Conservation (phyloP, 2,329 filamentous ascomycete species). For the Penicillium sp. region DNA sequence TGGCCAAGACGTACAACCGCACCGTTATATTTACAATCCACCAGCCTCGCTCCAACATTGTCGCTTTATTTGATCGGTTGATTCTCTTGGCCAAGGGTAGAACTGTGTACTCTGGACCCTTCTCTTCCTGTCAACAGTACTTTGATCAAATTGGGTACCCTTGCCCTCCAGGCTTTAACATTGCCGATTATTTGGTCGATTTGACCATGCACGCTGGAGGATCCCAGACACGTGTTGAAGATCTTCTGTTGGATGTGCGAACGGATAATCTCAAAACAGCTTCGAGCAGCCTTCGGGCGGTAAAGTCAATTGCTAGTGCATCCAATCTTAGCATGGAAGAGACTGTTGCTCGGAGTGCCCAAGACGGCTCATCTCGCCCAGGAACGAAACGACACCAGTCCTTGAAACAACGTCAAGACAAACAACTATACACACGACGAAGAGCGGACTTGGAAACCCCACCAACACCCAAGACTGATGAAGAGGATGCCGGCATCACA, state of each 20-base stretch:
- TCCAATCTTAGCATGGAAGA: slow-evolving; percentile 72
- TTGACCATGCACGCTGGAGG: slow-evolving; percentile 90
- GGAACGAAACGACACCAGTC: slow-evolving; percentile 72
- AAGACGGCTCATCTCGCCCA: slow-evolving; percentile 61
- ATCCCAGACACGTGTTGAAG: slow-evolving; percentile 51
- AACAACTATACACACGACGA: slow-evolving; percentile 83
- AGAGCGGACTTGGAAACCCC: slow-evolving; percentile 54
- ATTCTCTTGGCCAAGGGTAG: slow-evolving; percentile 83
- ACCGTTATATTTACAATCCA: slow-evolving; percentile 99
- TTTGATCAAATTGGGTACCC: slow-evolving; percentile 89
- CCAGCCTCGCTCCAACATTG: slow-evolving; percentile 96
- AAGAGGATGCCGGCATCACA: slow-evolving; percentile 54
- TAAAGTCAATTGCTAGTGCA: slow-evolving; percentile 85
- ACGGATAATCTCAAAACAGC: slow-evolving; percentile 64
- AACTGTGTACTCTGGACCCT: slow-evolving; percentile 90
- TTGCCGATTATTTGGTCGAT: slow-evolving; percentile 95
- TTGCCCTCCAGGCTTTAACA: slow-evolving; percentile 96
- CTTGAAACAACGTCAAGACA: slow-evolving; percentile 79
- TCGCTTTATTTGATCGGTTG: slow-evolving; percentile 92
- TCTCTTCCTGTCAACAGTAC: slow-evolving; percentile 81
- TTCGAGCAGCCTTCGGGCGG: slow-evolving; percentile 79
- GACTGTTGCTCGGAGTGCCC: slow-evolving; percentile 53
- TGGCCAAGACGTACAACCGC: slow-evolving; percentile 94
- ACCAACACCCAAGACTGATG: slow-evolving; percentile 60
- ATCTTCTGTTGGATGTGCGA: slow-evolving; percentile 56